A percentile compares a stretch with the other conserved stretches of the same genome.
Conservation (phyloP, 306 rosid genomes). For the Cucumis hystrix region DNA sequence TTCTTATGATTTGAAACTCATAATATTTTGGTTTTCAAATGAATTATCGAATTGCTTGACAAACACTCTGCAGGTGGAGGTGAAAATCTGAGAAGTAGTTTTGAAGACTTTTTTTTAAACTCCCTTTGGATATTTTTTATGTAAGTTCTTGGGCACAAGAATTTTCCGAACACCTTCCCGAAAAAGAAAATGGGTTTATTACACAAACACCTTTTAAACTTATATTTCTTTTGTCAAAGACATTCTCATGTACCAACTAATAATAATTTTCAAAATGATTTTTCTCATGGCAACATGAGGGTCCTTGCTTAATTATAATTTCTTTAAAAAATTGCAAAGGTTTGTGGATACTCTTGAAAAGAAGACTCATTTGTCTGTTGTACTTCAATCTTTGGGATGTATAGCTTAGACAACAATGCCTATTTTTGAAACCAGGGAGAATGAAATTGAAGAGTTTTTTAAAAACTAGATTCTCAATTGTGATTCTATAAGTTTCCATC, state of each 20-base stretch:
- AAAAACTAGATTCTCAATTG: too few species aligned
- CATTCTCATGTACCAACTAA: constrained; percentile 18
- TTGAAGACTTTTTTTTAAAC: too few species aligned
- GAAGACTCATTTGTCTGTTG: constrained; percentile 70
- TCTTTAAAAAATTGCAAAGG: constrained; percentile 43
- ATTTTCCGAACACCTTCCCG: constrained; percentile 77
- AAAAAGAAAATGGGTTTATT: constrained; percentile 79
- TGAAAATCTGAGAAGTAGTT: too few species aligned
- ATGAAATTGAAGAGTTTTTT: constrained; percentile 66
- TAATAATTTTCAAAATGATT: not conserved
- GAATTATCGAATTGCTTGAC: too few species aligned
- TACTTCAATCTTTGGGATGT: constrained; percentile 93
- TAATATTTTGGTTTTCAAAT: too few species aligned
- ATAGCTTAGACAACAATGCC: constrained; percentile 96
- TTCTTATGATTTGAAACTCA: too few species aligned
- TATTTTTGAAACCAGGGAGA: constrained; percentile 84
- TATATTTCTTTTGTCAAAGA: not conserved
- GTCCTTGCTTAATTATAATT: constrained; percentile 1
- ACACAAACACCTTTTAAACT: not conserved
- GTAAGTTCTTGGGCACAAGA: constrained; percentile 73
- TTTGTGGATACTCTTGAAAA: constrained; percentile 83
- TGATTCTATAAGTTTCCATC: too few species aligned
- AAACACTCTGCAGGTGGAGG: too few species aligned
- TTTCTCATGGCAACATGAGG: not conserved
- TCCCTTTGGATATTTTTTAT: too few species aligned